Base-by-base conservation (phyloP, 2,329 filamentous ascomycete genomes). In the Sporothrix brunneoviolacea region DNA sequence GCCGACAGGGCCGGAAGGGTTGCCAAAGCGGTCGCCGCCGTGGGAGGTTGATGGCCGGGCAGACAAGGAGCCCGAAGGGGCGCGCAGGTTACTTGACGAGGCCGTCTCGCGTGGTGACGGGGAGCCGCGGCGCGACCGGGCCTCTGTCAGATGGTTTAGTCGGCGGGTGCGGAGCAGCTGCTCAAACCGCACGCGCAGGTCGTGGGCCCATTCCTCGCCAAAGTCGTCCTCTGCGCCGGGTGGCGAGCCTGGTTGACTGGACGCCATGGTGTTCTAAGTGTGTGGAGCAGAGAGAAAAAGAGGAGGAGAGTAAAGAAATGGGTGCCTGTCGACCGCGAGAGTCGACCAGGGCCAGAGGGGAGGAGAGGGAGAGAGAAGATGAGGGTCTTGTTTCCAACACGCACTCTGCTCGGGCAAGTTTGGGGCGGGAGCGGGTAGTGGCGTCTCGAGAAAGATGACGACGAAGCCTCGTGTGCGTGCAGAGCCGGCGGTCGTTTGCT, bases 141-240 rank as follows among this genome's bases (percentile, higher is more conserved):
- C 81, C 58, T 82, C 79, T 60, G 85, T 82, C 45, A 96, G 76
- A 57, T 91, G 87, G 65, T 88, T 91, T 74, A 95, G 82, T 66
- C 90, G 82, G 73, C 88, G 91, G 52, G 87, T 89, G 65, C 88
- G 85, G 63, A 97, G 76, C 54, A 95, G 73, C 57, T 90, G 85
- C 65, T 95, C 88, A 67, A 96, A 96, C 63, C 89, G 86, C 61
- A 85, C 73, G 46, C 87, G 84, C 61, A 97, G 73, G 53, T 90
- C 87, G 61, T 81, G 77, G 22, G 90, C 88, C 82, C 84, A 88
- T 62, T 79, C 77, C 63, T 90, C 86, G 63, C 84, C 84, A 60
- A 80, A 79, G 7, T 74, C 70, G 35, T 61, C 66, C 46, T 64
- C 61, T 53, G 12, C 61, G 50, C 27, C 56, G 49, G 42, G 45